phyloP scores from a whole-genome alignment of 2,329 filamentous ascomycete species.

The Hymenoscyphus fraxineus region DNA sequence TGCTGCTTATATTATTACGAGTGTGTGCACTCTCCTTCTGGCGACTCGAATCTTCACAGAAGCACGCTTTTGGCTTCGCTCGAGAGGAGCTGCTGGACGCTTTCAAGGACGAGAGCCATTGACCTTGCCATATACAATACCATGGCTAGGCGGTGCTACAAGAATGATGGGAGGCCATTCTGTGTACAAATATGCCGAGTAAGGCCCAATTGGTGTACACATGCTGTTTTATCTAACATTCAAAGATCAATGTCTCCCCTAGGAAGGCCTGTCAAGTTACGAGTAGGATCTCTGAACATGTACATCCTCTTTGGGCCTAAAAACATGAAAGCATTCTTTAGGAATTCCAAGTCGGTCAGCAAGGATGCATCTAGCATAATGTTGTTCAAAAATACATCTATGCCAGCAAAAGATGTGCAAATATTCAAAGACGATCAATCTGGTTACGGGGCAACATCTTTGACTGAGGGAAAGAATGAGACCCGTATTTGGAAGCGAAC shows the following conservation, averaged over 20 bases:
- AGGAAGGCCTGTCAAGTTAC: slow-evolving; percentile 8
- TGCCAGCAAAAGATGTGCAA: slow-evolving; percentile 11
- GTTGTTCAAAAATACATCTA: slow-evolving; percentile 16
- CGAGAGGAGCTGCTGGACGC: slow-evolving; percentile 14
- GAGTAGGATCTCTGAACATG: slow-evolving; percentile 15
- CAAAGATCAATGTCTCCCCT: slow-evolving; percentile 7
- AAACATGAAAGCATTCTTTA: slow-evolving; percentile 20
- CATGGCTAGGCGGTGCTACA: slow-evolving; percentile 14
- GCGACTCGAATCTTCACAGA: slow-evolving; percentile 16
- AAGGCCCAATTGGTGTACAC: background rate
- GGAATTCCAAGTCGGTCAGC: slow-evolving; percentile 16
- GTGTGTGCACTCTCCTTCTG: background rate
- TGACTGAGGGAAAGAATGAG: slow-evolving; percentile 13
- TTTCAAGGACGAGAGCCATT: slow-evolving; percentile 18
- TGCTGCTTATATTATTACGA: background rate
- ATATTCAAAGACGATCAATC: slow-evolving; percentile 16
- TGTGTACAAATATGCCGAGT: slow-evolving; percentile 19
- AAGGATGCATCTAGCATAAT: slow-evolving; percentile 15
- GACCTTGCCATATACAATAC: slow-evolving; percentile 18
- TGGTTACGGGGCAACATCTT: slow-evolving; percentile 10
- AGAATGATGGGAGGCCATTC: slow-evolving; percentile 15
- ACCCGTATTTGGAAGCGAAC: slow-evolving; percentile 18
- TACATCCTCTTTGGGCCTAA: slow-evolving; percentile 20
- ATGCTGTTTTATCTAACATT: background rate
- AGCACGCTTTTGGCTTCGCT: slow-evolving; percentile 18